These are phyloP conservation scores for Picochlorum sp. DNA, from an alignment of 139 green algal species.

Conservation along the genomic window DNA sequence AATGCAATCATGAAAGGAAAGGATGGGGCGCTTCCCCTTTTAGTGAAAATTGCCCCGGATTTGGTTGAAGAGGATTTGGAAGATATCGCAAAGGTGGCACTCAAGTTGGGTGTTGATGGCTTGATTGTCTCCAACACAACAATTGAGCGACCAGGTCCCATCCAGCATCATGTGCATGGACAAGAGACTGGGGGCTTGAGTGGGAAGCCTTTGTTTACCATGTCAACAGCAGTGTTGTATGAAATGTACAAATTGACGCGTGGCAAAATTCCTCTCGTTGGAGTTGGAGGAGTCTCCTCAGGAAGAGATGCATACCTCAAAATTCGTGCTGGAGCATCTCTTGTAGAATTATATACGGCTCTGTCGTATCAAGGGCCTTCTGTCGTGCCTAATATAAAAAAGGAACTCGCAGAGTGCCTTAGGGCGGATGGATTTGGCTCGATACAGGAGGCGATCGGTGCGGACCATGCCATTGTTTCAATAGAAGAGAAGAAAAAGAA, in stretches of 20 bases:
- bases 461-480: slow-evolving; percentile 31
- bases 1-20: slow-evolving; percentile 43
- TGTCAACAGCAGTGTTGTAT: slow-evolving; percentile 62
- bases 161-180: slow-evolving; percentile 40
- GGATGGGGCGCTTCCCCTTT: slow-evolving; percentile 55
- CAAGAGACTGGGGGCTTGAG: slow-evolving; percentile 72
- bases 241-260: slow-evolving; percentile 87
- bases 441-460: slow-evolving; percentile 75
- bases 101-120: slow-evolving; percentile 63
- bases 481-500: slow-evolving; percentile 1
- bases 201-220: slow-evolving; percentile 71
- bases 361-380: slow-evolving; percentile 83
- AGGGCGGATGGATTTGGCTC: slow-evolving; percentile 60
- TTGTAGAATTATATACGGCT: slow-evolving; percentile 94
- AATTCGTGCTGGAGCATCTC: slow-evolving; percentile 82
- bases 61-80: slow-evolving; percentile 64
- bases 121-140: slow-evolving; percentile 93
- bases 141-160: slow-evolving; percentile 59
- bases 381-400: slow-evolving; percentile 81
- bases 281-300: slow-evolving; percentile 74
- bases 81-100: slow-evolving; percentile 80
- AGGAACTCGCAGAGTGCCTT: slow-evolving; percentile 64
- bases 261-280: slow-evolving; percentile 82
- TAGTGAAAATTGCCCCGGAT: slow-evolving; percentile 95
- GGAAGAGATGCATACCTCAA: slow-evolving; percentile 90